phyloP scores from a whole-genome alignment of 805 yeast genomes.

The Maudiozyma pseudohumilis region DNA sequence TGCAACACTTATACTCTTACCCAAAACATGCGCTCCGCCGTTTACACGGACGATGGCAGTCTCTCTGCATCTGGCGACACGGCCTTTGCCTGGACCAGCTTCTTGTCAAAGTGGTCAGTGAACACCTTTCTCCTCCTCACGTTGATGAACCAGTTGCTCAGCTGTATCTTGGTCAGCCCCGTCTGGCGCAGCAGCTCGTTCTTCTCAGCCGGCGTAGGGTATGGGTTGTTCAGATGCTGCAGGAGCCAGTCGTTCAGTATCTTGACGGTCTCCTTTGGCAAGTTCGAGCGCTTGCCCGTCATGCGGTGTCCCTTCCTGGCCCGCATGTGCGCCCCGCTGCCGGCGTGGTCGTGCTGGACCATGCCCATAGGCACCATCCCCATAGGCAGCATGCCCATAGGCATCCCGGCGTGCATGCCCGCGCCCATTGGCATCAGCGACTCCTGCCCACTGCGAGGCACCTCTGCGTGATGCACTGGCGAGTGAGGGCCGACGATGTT shows the following conservation, averaged over 20 bases:
- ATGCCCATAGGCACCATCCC: background rate
- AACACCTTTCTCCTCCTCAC: conserved; percentile 68
- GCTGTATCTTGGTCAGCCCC: conserved; percentile 70
- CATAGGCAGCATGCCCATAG: background rate
- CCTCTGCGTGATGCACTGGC: background rate
- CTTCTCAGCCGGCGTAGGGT: conserved; percentile 75
- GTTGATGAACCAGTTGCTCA: conserved; percentile 81
- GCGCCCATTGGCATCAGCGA: background rate
- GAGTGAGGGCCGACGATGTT: background rate
- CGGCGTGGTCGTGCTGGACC: background rate
- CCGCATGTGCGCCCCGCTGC: background rate
- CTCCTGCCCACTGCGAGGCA: background rate
- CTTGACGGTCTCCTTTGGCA: conserved; percentile 70
- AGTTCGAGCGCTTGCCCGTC: conserved; percentile 49
- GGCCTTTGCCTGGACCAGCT: background rate
- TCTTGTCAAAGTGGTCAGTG: conserved; percentile 22
- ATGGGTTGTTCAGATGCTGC: conserved; percentile 68
- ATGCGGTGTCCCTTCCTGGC: conserved; percentile 1
- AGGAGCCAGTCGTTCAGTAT: conserved; percentile 65
- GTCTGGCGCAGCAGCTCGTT: conserved; percentile 57
- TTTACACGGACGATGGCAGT: too few species aligned
- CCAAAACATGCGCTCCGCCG: too few species aligned
- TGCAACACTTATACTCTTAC: too few species aligned
- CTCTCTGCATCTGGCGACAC: too few species aligned
- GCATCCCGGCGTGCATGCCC: too few species aligned